These are phyloP conservation scores for Thoreauomyces humboldtii DNA, from an alignment of 192 early-diverging fungal genomes.

Conservation along the genomic window DNA sequence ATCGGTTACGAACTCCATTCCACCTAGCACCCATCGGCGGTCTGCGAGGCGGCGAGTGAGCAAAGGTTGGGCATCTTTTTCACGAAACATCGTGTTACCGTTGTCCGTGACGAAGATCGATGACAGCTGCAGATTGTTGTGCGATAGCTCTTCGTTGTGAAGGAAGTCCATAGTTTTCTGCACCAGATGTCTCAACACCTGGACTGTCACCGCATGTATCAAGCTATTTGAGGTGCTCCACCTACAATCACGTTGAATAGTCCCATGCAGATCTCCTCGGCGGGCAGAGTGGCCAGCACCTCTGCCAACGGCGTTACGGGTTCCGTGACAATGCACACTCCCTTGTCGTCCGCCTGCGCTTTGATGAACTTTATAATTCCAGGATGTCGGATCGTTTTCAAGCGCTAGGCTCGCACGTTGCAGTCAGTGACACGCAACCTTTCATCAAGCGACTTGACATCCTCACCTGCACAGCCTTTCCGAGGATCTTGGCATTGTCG, in stretches of 20 bases:
- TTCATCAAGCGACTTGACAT: not conserved
- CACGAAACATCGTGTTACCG: no score
- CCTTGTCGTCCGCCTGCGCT: constrained; percentile 16
- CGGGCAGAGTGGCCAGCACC: constrained; percentile 15
- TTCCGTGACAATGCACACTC: constrained; percentile 37
- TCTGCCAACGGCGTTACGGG: constrained; percentile 29
- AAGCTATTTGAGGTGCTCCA: no score
- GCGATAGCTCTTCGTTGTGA: constrained; percentile 33
- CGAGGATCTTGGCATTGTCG: not conserved
- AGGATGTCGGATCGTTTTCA: constrained; percentile 36
- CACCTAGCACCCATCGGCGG: constrained; percentile 34
- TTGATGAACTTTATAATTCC: constrained; percentile 35
- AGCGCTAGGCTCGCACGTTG: not conserved
- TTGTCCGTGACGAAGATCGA: constrained; percentile 31
- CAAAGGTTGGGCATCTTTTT: no score
- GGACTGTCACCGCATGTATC: no score
- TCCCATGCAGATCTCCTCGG: constrained; percentile 35
- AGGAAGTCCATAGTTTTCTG: constrained; percentile 39
- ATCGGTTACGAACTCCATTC: constrained; percentile 30
- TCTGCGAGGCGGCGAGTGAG: constrained; percentile 3
- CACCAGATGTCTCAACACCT: no score
- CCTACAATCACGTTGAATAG: constrained; percentile 29
- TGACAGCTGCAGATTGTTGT: constrained; percentile 39
- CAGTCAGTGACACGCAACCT: not conserved
- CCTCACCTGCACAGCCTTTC: constrained; percentile 8